A percentile compares a stretch with the other conserved stretches of the same genome.
Conservation (phyloP, 805 yeast species). For the Candida sakaeoensis region DNA sequence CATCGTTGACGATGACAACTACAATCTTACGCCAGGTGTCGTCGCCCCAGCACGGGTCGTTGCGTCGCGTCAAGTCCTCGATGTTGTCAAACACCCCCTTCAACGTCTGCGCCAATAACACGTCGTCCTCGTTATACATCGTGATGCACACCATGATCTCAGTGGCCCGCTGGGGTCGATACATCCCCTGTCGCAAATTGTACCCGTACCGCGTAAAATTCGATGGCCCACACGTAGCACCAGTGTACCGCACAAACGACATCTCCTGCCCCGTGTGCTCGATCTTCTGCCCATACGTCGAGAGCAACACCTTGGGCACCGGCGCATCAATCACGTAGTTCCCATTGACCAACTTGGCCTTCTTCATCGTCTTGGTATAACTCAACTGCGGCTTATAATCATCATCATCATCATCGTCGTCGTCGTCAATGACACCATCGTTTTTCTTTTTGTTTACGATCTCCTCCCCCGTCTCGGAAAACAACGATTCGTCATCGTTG, state of each 20-base stretch:
- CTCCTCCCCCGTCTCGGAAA: slow-evolving; percentile 40
- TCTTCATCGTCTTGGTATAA: slow-evolving; percentile 41
- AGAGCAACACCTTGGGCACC: slow-evolving; percentile 34
- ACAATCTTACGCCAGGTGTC: slow-evolving; percentile 94
- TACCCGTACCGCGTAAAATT: slow-evolving; percentile 60
- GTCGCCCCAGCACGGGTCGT: slow-evolving; percentile 83
- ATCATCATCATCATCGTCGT: slow-evolving; percentile 31
- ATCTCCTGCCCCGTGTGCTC: slow-evolving; percentile 50
- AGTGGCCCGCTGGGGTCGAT: slow-evolving; percentile 73
- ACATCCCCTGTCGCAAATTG: slow-evolving; percentile 79
- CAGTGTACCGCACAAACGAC: slow-evolving; percentile 89
- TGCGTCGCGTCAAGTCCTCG: slow-evolving; percentile 61
- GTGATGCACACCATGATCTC: slow-evolving; percentile 85
- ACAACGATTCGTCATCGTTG: slow-evolving; percentile 42
- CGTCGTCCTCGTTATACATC: slow-evolving; percentile 86
- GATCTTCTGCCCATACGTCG: slow-evolving; percentile 31
- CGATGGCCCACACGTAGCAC: slow-evolving; percentile 88
- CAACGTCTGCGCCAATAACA: slow-evolving; percentile 75
- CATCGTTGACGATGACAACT: slow-evolving; percentile 87
- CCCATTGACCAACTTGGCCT: slow-evolving; percentile 40
- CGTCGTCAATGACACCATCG: too few species aligned
- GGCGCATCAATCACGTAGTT: slow-evolving; percentile 44
- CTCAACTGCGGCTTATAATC: slow-evolving; percentile 38
- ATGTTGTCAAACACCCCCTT: slow-evolving; percentile 90
- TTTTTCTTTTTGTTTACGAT: too few species aligned